Evolutionary conservation across 2,329 filamentous ascomycete species (phyloP).

Genomic region (Cladobotryum mycophilum): DNA sequence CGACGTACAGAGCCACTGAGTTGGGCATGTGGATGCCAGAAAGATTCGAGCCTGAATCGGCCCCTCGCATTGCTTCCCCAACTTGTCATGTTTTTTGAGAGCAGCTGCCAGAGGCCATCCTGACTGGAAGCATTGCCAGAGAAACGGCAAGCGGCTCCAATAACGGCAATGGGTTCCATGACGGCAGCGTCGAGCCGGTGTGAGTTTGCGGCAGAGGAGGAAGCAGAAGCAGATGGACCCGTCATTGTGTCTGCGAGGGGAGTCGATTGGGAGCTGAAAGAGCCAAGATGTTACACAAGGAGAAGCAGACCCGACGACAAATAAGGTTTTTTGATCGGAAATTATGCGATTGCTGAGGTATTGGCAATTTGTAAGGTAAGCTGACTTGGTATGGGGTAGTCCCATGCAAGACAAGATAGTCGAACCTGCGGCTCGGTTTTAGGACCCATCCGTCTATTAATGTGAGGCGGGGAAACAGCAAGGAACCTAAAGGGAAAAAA

Average conservation of each 20-base stretch:
- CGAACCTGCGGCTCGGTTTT: no score
- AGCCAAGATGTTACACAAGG: not conserved
- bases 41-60: constrained; percentile 11
- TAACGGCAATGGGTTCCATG: constrained; percentile 34
- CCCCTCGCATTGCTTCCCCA: constrained; percentile 9
- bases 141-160: constrained; percentile 36
- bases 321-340: constrained; percentile 1
- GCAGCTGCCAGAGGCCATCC: constrained; percentile 31
- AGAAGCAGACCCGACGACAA: not conserved
- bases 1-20: constrained; percentile 9
- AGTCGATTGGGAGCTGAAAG: not conserved
- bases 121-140: constrained; percentile 28
- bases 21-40: constrained; percentile 10
- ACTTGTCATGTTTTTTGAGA: constrained; percentile 18
- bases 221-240: no score
- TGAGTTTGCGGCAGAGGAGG: not conserved
- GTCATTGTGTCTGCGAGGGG: no score
- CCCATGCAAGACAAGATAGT: not conserved
- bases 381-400: constrained; percentile 6
- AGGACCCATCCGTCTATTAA: no score
- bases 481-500: no score
- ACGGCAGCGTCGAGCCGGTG: constrained; percentile 8
- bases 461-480: no score
- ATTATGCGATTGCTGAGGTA: constrained; percentile 8
- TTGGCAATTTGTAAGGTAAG: constrained; percentile 3